A percentile compares a stretch with the other conserved stretches of the same genome.
phyloP scores from a whole-genome alignment of 2,329 filamentous ascomycete species.

The Ceratocystis variospora region DNA sequence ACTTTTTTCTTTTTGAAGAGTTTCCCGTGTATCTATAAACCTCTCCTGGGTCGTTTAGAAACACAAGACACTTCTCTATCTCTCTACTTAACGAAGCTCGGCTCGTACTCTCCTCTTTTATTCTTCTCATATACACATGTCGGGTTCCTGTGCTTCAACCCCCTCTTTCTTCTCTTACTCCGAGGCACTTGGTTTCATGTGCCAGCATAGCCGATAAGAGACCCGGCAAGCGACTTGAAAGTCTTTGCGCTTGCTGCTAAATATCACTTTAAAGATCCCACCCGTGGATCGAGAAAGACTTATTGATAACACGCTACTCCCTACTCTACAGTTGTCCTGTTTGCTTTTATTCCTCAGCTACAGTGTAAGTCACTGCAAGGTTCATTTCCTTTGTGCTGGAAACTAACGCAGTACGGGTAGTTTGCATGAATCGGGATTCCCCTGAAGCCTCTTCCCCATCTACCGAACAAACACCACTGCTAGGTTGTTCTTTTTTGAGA shows the following conservation, averaged over 20 bases:
- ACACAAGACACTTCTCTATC: neutral
- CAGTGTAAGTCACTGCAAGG: neutral
- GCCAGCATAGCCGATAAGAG: constrained; percentile 31
- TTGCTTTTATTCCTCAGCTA: neutral
- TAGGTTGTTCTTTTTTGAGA: constrained; percentile 19
- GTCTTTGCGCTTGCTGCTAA: constrained; percentile 52
- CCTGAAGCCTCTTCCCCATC: neutral
- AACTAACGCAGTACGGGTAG: neutral
- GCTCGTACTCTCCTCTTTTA: neutral
- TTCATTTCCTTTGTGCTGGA: neutral
- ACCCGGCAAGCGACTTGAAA: constrained; percentile 46
- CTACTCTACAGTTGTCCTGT: neutral
- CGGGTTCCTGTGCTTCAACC: constrained; percentile 17
- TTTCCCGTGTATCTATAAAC: neutral
- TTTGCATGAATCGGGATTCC: neutral
- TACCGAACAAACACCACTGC: constrained; percentile 10
- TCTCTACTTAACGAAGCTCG: neutral
- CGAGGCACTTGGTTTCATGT: constrained; percentile 32
- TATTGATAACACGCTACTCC: constrained; percentile 14
- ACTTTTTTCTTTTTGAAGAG: neutral
- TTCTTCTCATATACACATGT: constrained; percentile 17
- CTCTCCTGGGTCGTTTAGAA: neutral
- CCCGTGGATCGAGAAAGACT: constrained; percentile 43
- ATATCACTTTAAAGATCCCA: constrained; percentile 11
- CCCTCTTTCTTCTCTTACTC: constrained; percentile 21